Evolutionary conservation across 495 filamentous ascomycete species (phyloP), one percentile per base, ranked within the genome.

Genomic region (Melanomma pulvis-pyrius): DNA sequence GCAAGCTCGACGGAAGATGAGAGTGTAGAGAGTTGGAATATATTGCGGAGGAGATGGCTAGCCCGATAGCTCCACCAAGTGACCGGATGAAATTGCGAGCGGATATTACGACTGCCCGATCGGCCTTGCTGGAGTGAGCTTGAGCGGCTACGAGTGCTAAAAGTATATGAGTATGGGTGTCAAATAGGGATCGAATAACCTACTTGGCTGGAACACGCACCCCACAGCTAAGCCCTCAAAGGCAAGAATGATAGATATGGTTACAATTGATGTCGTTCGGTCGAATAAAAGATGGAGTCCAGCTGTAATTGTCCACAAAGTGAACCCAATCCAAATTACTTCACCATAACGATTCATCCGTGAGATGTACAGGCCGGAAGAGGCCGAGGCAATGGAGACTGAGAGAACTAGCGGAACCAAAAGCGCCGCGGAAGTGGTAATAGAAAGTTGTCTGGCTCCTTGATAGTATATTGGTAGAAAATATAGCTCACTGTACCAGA

Each of bases 281-380:
- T 30, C 29, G 30, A 67, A 67, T 2, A 57, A 25, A 0, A 51
- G 15, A 25, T 53, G 44, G 12, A 57, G 24, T 12, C 55, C 63
- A 11, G 55, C 56, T 30, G 28, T 54, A 21, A 50, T 12, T 0
- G 63, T 67, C 56, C 63, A 67, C 2, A 60, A 25, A 24, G 74
- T 74, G 65, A 81, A 85, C 1, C 83, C 83, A 39, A 71, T 36
- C 79, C 82, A 83, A 56, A 86, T 81, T 5, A 86, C 75, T 54
- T 85, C 82, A 0, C 80, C 81, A 66, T 86, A 85, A 0, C 82
- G 76, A 54, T 82, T 82, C 1, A 70, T 68, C 8, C 81, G 78
- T 9, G 82, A 84, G 21, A 85, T 82, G 58, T 84, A 86, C 57
- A 81, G 80, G 0, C 82, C 84, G 1, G 83, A 84, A 17, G 76